Evolutionary conservation across 2,329 filamentous ascomycete species (phyloP).

Genomic region (Cercospora sp.): DNA sequence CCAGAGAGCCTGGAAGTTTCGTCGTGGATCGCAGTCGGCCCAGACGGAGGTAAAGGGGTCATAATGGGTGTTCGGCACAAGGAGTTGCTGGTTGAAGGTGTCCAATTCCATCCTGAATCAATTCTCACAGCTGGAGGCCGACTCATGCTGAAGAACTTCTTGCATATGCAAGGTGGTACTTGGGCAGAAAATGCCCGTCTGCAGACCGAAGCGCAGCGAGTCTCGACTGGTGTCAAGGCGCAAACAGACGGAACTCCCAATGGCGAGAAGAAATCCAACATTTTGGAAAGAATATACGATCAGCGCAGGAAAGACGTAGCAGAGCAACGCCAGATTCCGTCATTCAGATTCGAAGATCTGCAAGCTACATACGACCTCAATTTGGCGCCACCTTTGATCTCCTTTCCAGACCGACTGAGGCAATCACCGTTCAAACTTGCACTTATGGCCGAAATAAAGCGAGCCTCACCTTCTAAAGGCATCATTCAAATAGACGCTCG

Average conservation of each 20-base stretch:
- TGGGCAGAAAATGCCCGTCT: constrained; percentile 77
- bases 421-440: constrained; percentile 86
- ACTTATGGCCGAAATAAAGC: constrained; percentile 95
- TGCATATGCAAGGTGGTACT: constrained; percentile 82
- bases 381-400: constrained; percentile 78
- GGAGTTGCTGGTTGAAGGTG: constrained; percentile 85
- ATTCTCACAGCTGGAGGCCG: constrained; percentile 89
- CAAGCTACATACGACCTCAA: constrained; percentile 84
- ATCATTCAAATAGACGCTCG: constrained; percentile 85
- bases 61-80: constrained; percentile 98
- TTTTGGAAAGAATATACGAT: constrained; percentile 86
- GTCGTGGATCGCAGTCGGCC: constrained; percentile 79
- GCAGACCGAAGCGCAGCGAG: constrained; percentile 38
- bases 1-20: constrained; percentile 84
- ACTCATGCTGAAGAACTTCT: constrained; percentile 88
- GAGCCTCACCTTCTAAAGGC: constrained; percentile 93
- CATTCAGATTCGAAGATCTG: constrained; percentile 77
- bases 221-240: constrained; percentile 42
- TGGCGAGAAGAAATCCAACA: constrained; percentile 70
- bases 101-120: constrained; percentile 97
- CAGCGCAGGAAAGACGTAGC: constrained; percentile 74
- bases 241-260: constrained; percentile 27
- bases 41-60: constrained; percentile 74
- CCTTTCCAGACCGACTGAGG: constrained; percentile 75
- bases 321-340: constrained; percentile 80